These are phyloP conservation scores for Lathyrus tuberosus DNA, from an alignment of 306 rosid species.

Conservation along the genomic window DNA sequence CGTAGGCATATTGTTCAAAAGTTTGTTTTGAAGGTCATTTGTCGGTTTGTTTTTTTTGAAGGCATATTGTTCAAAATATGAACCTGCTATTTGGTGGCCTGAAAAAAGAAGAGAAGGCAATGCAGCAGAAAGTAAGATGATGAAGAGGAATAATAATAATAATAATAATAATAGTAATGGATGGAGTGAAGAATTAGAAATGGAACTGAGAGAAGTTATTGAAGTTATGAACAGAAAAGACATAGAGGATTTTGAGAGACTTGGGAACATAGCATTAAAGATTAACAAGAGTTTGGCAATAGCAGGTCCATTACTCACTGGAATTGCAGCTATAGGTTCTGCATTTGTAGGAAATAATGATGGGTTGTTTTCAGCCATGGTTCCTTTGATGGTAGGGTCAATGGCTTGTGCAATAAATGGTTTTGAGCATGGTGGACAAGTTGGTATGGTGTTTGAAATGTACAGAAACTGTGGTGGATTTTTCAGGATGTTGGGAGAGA, in stretches of 20 bases:
- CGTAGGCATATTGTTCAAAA: not conserved
- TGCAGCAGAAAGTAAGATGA: not conserved
- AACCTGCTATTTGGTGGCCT: conserved; percentile 88
- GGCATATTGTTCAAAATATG: too few species aligned
- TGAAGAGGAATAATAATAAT: conserved; percentile 1
- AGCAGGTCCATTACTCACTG: conserved; percentile 68
- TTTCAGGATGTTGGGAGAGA: too few species aligned
- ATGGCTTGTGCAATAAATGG: too few species aligned
- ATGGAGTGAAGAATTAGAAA: conserved; percentile 56
- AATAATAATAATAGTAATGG: conserved; percentile 57
- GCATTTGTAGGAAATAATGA: conserved; percentile 16
- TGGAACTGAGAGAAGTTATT: conserved; percentile 52
- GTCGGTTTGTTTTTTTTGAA: too few species aligned
- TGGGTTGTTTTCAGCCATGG: too few species aligned
- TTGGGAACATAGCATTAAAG: conserved; percentile 60
- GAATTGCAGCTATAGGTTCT: conserved; percentile 64
- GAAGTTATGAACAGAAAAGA: conserved; percentile 59
- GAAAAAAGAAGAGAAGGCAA: not conserved
- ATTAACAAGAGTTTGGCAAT: conserved; percentile 56
- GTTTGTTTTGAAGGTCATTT: too few species aligned
- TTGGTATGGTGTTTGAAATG: too few species aligned
- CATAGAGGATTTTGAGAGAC: conserved; percentile 59
- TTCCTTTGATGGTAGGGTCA: too few species aligned
- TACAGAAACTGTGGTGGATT: too few species aligned
- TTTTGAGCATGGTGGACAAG: too few species aligned